These are phyloP conservation scores for Rauvolfia tetraphylla DNA, from an alignment of 257 asterid species.

Conservation along the genomic window DNA sequence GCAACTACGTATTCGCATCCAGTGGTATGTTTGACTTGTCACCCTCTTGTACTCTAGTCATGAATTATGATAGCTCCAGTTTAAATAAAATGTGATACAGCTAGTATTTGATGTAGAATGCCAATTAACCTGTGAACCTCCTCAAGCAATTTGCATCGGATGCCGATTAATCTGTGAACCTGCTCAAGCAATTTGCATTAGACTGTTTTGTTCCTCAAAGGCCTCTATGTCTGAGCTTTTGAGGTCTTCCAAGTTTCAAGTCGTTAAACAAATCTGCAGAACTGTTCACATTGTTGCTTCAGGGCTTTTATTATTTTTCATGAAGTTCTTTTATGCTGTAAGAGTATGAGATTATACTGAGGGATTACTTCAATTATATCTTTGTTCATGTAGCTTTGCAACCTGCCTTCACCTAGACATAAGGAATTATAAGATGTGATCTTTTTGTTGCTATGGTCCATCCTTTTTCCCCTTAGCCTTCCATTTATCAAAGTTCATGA, in stretches of 20 bases:
- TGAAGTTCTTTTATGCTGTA: background rate
- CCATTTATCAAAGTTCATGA: background rate
- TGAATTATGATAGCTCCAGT: background rate
- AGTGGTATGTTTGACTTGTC: conserved; percentile 53
- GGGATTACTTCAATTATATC: background rate
- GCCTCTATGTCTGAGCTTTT: background rate
- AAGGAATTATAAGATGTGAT: background rate
- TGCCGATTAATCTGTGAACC: background rate
- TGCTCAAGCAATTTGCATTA: background rate
- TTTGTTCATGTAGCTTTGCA: background rate
- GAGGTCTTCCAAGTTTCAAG: background rate
- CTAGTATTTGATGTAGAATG: background rate
- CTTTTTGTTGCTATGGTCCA: background rate
- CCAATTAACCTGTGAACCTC: background rate
- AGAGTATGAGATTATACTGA: background rate
- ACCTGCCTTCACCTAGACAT: background rate
- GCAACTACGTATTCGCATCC: conserved; percentile 93
- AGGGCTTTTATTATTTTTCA: background rate
- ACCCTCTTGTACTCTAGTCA: conserved; percentile 9
- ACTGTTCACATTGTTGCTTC: background rate
- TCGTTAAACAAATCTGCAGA: background rate
- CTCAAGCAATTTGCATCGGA: background rate
- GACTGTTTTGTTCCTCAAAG: background rate
- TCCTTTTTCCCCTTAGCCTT: background rate
- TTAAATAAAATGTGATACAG: background rate